Base-by-base conservation (phyloP, 495 filamentous ascomycete genomes). In the Talaromyces adpressus region DNA sequence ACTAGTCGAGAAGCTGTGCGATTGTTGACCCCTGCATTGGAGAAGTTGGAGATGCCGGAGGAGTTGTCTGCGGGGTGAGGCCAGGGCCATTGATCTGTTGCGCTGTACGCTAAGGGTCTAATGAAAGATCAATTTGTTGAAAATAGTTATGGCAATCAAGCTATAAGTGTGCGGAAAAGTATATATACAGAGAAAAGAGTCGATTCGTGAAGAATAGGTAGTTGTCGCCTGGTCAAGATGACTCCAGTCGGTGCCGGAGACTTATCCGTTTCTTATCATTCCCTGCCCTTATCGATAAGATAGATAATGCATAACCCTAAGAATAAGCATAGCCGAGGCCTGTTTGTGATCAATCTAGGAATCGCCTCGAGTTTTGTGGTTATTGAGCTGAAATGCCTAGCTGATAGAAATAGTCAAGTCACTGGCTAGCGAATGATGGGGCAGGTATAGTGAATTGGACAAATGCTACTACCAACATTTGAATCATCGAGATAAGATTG, bases 1-100 rank as follows among this genome's bases (percentile, higher is more conserved):
- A 36, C 75, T 66, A 49, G 63, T 80, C n/a, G 77, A 80, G 65
- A 83, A 82, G 61, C 7, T 5, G 16, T 36, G 27, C n/a, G 27
- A 18, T 58, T 30, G 56, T 34, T 30, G 64, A 61, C 79, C 76
- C 45, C 62, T 61, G 45, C 64, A 62, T 34, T 34, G 66, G n/a
- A 68, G 59, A 27, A 64, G 39, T 30, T 61, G 58, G 41, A 58
- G 56, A 54, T 54, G 51, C 3, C 51, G 51, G 51, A 23, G 3
- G 8, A 58, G n/a, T 58, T 58, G 56, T 36, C 56, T 58, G 56
- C 56, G 30, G 56, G 56, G 27, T 22, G 30, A 58, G 8, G 16
- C 29, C 6, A 58, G n/a, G 27, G 56, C 56, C 56, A 58, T 58
- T 36, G 56, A n/a, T 32, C 29, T 27, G 11, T 16, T 14, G n/a